A percentile compares a stretch with the other conserved stretches of the same genome.
These are phyloP conservation scores for Leucocoprinus leucothites DNA, from an alignment of 768 basidiomycete genomes.

Conservation along the genomic window DNA sequence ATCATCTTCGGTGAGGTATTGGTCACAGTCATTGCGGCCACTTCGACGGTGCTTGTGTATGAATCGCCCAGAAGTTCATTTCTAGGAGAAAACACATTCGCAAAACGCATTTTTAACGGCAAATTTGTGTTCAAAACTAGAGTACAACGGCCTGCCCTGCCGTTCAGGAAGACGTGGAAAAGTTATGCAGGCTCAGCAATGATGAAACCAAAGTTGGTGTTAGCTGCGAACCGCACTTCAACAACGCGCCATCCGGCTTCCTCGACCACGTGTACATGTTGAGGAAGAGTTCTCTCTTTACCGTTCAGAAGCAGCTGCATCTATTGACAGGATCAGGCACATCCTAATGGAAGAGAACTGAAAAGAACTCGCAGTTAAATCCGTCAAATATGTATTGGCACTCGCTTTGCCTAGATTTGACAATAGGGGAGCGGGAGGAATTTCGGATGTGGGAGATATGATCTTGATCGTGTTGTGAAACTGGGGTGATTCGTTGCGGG, in stretches of 20 bases:
- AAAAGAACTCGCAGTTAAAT: constrained; percentile 48
- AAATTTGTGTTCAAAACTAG: no score
- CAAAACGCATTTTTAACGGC: no score
- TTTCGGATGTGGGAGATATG: constrained; percentile 13
- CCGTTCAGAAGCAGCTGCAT: constrained; percentile 12
- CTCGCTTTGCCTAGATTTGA: constrained; percentile 74
- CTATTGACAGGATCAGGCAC: not conserved
- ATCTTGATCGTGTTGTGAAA: not conserved
- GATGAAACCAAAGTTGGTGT: constrained; percentile 7
- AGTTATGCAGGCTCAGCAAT: constrained; percentile 10
- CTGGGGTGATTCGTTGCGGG: constrained; percentile 31
- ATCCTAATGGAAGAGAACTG: not conserved
- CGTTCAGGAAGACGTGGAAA: no score
- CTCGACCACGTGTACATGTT: constrained; percentile 5
- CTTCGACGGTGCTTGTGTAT: no score
- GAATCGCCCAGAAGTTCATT: no score
- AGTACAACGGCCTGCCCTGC: no score
- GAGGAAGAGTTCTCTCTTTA: constrained; percentile 9
- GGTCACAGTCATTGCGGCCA: no score
- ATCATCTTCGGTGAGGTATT: no score
- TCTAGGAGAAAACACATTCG: no score
- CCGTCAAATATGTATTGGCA: constrained; percentile 69
- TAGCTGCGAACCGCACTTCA: constrained; percentile 1
- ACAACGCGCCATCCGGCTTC: constrained; percentile 5
- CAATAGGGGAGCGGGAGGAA: constrained; percentile 57